phyloP scores from a whole-genome alignment of 768 basidiomycete species.

The Phlebiopsis gigantea region DNA sequence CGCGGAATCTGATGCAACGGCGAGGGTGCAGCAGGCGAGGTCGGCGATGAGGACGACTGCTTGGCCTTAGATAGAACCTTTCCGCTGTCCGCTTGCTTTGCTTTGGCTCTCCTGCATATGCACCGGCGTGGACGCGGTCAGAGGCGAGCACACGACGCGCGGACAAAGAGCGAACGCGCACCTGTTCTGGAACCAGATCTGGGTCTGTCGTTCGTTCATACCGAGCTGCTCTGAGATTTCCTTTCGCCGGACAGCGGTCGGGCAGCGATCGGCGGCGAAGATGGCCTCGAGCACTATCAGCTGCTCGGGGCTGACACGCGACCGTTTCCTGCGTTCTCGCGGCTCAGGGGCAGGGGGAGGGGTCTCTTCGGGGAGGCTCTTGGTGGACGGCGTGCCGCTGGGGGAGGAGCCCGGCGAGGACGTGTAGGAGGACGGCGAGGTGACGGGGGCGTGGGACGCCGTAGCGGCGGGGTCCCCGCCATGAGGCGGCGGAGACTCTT shows the following conservation, averaged over 20 bases:
- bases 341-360: not conserved
- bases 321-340: slow-evolving; percentile 46
- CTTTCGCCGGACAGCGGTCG: slow-evolving; percentile 62
- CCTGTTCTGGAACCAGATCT: slow-evolving; percentile 91
- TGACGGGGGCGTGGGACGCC: not conserved
- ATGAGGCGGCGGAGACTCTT: not conserved
- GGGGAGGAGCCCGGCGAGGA: not conserved
- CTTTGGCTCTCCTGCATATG: slow-evolving; percentile 61
- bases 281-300: slow-evolving; percentile 66
- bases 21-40: slow-evolving; percentile 39
- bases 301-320: slow-evolving; percentile 75
- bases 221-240: slow-evolving; percentile 72
- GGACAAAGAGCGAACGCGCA: slow-evolving; percentile 19
- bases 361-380: not conserved
- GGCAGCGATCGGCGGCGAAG: slow-evolving; percentile 65
- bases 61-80: slow-evolving; percentile 30
- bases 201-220: slow-evolving; percentile 84
- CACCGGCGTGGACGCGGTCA: not conserved
- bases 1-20: not conserved
- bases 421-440: not conserved
- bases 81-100: slow-evolving; percentile 69
- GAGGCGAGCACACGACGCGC: not conserved
- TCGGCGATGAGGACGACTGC: slow-evolving; percentile 39
- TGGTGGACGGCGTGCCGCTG: not conserved
- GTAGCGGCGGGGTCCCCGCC: not conserved